A percentile compares a stretch with the other conserved stretches of the same genome.
phyloP scores from a whole-genome alignment of 139 green algal species.

The Closterium sp. region DNA sequence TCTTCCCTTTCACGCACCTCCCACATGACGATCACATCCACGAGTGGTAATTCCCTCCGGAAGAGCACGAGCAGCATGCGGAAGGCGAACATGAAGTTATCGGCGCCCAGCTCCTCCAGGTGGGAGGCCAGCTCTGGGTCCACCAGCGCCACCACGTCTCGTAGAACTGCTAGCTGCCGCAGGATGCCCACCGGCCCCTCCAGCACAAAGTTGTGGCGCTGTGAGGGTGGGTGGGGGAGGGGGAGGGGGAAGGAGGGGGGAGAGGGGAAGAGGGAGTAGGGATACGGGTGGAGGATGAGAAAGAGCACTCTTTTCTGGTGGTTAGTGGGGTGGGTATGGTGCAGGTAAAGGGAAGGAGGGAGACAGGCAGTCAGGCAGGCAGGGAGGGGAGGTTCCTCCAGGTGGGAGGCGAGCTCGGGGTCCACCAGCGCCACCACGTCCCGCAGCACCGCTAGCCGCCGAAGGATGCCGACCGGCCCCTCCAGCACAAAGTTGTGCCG shows the following conservation, averaged over 20 bases:
- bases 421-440: neutral
- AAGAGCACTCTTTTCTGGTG: too few species aligned
- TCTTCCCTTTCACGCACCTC: conserved; percentile 14
- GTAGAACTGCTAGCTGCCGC: conserved; percentile 18
- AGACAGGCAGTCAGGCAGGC: too few species aligned
- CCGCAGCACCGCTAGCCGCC: conserved; percentile 18
- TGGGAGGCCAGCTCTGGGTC: conserved; percentile 25
- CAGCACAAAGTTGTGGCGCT: conserved; percentile 54
- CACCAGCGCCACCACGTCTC: neutral
- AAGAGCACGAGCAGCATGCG: conserved; percentile 82
- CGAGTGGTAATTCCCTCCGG: conserved; percentile 67
- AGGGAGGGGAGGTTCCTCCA: conserved; percentile 59
- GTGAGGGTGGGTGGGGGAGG: conserved; percentile 61
- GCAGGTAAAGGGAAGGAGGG: too few species aligned
- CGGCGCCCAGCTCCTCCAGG: conserved; percentile 59
- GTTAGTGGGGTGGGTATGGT: too few species aligned
- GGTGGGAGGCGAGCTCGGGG: conserved; percentile 22
- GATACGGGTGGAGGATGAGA: too few species aligned
- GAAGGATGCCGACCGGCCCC: conserved; percentile 20
- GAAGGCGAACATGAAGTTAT: conserved; percentile 84
- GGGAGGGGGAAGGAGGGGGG: neutral
- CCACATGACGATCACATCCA: conserved; percentile 50
- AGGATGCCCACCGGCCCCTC: conserved; percentile 26
- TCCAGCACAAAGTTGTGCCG: conserved; percentile 53
- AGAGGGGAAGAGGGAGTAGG: too few species aligned